phyloP scores from a whole-genome alignment of 2,329 filamentous ascomycete genomes.

The Mollisia scopiformis region DNA sequence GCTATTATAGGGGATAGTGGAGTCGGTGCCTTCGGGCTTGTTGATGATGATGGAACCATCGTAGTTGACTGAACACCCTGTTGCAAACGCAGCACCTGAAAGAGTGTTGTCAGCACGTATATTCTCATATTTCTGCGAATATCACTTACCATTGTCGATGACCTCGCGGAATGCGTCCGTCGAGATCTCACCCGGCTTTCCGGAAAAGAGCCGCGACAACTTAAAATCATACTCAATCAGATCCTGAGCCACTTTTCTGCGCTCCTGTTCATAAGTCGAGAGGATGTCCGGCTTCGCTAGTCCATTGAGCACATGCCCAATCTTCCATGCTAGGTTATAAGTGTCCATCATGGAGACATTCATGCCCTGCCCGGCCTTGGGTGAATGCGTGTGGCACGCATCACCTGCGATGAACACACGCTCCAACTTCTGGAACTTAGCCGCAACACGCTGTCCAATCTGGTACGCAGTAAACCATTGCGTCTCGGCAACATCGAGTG shows the following conservation, averaged over 20 bases:
- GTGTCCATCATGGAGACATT: slow-evolving; percentile 64
- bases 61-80: slow-evolving; percentile 60
- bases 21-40: slow-evolving; percentile 43
- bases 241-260: slow-evolving; percentile 63
- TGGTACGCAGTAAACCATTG: slow-evolving; percentile 65
- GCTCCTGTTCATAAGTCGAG: slow-evolving; percentile 64
- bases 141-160: slow-evolving; percentile 64
- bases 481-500: slow-evolving; percentile 63
- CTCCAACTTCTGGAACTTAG: slow-evolving; percentile 43
- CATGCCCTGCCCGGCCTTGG: slow-evolving; percentile 66
- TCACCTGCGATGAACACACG: slow-evolving; percentile 57
- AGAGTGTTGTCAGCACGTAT: slow-evolving; percentile 61
- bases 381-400: slow-evolving; percentile 58
- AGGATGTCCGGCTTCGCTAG: slow-evolving; percentile 53
- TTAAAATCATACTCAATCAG: slow-evolving; percentile 67
- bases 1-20: too few relatives aligned
- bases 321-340: slow-evolving; percentile 65
- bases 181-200: slow-evolving; percentile 52
- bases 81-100: slow-evolving; percentile 60
- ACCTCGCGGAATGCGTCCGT: slow-evolving; percentile 49
- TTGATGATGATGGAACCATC: slow-evolving; percentile 53
- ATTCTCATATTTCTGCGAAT: slow-evolving; percentile 65
- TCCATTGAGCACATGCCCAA: slow-evolving; percentile 37
- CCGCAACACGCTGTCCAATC: slow-evolving; percentile 62
- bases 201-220: slow-evolving; percentile 58